These are phyloP conservation scores for Agaricus subrufescens DNA, from an alignment of 768 basidiomycete species.

Conservation along the genomic window DNA sequence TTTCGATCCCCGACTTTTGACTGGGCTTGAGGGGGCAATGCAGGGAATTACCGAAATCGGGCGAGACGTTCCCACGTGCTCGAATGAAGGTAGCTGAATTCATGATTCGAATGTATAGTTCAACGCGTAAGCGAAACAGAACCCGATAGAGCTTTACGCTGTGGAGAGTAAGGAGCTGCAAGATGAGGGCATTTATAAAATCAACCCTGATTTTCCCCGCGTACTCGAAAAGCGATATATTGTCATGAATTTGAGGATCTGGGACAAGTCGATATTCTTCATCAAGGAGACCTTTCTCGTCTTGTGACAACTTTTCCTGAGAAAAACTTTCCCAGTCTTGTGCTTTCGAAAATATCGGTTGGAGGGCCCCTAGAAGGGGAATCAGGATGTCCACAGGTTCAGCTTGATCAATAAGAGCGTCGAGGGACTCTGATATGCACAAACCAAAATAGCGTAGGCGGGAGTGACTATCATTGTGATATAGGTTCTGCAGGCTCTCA, in stretches of 20 bases:
- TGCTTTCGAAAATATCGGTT: too few species aligned
- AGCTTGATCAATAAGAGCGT: too few species aligned
- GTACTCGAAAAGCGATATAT: neutral
- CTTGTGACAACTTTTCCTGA: neutral
- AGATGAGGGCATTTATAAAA: slow-evolving; percentile 2
- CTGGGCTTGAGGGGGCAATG: neutral
- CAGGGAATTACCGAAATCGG: neutral
- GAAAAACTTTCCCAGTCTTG: too few species aligned
- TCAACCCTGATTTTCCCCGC: neutral
- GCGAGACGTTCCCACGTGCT: neutral
- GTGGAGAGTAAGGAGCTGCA: slow-evolving; percentile 1
- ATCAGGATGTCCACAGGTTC: too few species aligned
- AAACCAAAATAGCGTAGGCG: too few species aligned
- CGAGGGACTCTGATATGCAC: too few species aligned
- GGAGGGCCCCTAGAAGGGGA: too few species aligned
- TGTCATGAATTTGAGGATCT: slow-evolving; percentile 20
- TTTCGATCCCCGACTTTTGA: too few species aligned
- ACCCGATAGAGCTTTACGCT: slow-evolving; percentile 1
- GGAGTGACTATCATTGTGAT: too few species aligned
- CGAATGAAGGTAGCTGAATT: neutral
- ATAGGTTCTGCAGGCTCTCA: too few species aligned
- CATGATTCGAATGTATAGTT: slow-evolving; percentile 7
- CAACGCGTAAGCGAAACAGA: neutral
- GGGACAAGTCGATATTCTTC: neutral
- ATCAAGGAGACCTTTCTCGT: neutral